Conservation (phyloP, 129 eudicot genomes). For the Erigeron canadensis region DNA sequence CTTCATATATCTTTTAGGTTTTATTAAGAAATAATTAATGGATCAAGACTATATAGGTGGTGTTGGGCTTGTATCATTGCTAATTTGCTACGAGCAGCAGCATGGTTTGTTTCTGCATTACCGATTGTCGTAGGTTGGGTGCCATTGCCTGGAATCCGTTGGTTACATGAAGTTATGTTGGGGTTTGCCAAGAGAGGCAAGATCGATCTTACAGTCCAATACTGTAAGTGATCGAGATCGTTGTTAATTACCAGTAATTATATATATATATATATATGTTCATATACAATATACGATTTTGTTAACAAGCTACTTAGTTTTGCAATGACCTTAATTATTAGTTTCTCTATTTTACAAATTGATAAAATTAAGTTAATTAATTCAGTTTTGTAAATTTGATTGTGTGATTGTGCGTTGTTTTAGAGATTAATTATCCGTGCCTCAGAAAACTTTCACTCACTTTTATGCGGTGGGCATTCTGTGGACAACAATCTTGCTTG, state of each 20-base stretch:
- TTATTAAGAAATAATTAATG: too few relatives aligned
- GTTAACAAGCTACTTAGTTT: too few relatives aligned
- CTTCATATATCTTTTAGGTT: neutral
- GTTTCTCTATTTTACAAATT: too few relatives aligned
- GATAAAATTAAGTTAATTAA: too few relatives aligned
- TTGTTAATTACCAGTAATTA: too few relatives aligned
- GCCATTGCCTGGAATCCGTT: conserved; percentile 44
- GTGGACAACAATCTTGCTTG: conserved; percentile 71
- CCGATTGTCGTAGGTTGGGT: conserved; percentile 58
- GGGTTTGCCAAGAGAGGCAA: conserved; percentile 70
- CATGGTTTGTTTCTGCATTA: conserved; percentile 55
- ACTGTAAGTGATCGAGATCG: conserved; percentile 43
- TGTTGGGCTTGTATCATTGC: conserved; percentile 39
- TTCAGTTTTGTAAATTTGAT: neutral
- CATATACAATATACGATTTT: too few relatives aligned
- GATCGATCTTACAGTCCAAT: conserved; percentile 49
- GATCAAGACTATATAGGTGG: conserved; percentile 39
- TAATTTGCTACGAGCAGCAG: conserved; percentile 52
- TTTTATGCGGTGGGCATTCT: conserved; percentile 64
- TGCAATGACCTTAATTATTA: too few relatives aligned
- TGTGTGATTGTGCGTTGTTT: conserved; percentile 23
- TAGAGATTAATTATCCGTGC: conserved; percentile 72
- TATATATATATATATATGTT: too few relatives aligned
- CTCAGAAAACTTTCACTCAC: conserved; percentile 80
- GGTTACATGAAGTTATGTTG: conserved; percentile 35